These are phyloP conservation scores for Lactifluus rugatus DNA, from an alignment of 768 basidiomycete genomes.

Conservation along the genomic window DNA sequence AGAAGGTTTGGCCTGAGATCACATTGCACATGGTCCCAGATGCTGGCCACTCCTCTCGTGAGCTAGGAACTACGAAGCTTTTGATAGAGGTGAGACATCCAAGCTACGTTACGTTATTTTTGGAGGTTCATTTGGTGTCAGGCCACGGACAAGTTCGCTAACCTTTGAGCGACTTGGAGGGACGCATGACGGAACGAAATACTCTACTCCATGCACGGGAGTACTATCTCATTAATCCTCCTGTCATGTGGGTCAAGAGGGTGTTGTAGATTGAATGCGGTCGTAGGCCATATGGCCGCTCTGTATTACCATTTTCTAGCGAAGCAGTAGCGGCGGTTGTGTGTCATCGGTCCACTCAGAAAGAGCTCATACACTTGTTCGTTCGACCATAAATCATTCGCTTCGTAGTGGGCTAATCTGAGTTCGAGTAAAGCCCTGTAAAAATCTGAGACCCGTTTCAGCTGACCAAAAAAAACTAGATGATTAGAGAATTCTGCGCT, in stretches of 20 bases:
- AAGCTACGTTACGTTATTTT: neutral
- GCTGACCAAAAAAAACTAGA: too few relatives aligned
- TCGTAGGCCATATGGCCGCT: neutral
- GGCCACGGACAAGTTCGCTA: slow-evolving; percentile 39
- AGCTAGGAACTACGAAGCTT: slow-evolving; percentile 56
- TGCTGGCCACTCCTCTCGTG: slow-evolving; percentile 81
- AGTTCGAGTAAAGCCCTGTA: neutral
- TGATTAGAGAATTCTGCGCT: neutral
- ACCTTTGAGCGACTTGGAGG: slow-evolving; percentile 20
- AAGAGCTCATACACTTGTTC: neutral
- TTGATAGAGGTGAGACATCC: slow-evolving; percentile 53
- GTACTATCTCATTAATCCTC: neutral
- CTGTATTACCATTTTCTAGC: neutral
- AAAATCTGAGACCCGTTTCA: neutral
- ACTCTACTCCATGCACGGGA: neutral
- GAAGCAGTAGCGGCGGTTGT: neutral
- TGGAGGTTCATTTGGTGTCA: slow-evolving; percentile 17
- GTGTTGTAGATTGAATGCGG: neutral
- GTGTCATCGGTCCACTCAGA: neutral
- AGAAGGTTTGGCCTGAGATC: slow-evolving; percentile 78
- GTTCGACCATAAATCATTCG: neutral
- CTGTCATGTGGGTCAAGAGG: neutral
- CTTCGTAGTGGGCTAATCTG: neutral
- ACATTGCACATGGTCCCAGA: slow-evolving; percentile 69
- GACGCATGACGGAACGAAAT: neutral